Evolutionary conservation across 192 early-diverging fungal genomes (phyloP).

Genomic region (Coemansia sp.): DNA sequence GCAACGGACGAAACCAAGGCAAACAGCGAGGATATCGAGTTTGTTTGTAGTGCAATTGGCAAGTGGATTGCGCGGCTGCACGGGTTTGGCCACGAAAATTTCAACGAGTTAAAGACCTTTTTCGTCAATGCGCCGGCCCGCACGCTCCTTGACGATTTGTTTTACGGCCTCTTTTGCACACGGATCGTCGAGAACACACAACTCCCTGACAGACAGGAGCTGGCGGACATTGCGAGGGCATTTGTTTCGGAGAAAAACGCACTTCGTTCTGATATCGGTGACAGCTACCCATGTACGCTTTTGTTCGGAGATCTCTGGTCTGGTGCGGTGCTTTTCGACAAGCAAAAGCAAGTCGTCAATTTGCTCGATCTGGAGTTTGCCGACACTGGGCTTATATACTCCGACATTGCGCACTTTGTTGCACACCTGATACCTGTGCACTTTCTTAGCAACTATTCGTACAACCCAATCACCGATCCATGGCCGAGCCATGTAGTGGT

Average conservation of each 20-base stretch:
- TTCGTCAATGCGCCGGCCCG: conserved; percentile 28
- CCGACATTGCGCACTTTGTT: conserved; percentile 36
- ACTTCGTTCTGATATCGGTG: neutral
- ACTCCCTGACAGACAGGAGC: conserved; percentile 14
- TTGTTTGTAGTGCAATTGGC: conserved; percentile 18
- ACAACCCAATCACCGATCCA: conserved; percentile 21
- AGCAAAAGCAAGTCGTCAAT: conserved; percentile 6
- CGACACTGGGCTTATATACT: conserved; percentile 22
- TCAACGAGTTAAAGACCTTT: neutral
- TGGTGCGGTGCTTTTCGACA: conserved; percentile 26
- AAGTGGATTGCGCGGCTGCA: conserved; percentile 39
- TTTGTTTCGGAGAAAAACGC: neutral
- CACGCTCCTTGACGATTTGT: conserved; percentile 10
- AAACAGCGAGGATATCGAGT: neutral
- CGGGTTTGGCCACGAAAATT: conserved; percentile 20
- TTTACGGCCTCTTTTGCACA: conserved; percentile 18
- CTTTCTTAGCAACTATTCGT: conserved; percentile 16
- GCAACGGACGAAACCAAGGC: neutral
- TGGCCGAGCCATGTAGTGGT: conserved; percentile 24
- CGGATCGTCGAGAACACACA: conserved; percentile 11
- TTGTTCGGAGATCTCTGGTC: conserved; percentile 47
- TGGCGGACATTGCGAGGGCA: conserved; percentile 12
- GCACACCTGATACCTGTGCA: conserved; percentile 35
- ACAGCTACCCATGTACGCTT: conserved; percentile 9
- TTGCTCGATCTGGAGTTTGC: conserved; percentile 38